These are phyloP conservation scores for Sporothrix inflata DNA, from an alignment of 2,329 filamentous ascomycete genomes.

Conservation along the genomic window DNA sequence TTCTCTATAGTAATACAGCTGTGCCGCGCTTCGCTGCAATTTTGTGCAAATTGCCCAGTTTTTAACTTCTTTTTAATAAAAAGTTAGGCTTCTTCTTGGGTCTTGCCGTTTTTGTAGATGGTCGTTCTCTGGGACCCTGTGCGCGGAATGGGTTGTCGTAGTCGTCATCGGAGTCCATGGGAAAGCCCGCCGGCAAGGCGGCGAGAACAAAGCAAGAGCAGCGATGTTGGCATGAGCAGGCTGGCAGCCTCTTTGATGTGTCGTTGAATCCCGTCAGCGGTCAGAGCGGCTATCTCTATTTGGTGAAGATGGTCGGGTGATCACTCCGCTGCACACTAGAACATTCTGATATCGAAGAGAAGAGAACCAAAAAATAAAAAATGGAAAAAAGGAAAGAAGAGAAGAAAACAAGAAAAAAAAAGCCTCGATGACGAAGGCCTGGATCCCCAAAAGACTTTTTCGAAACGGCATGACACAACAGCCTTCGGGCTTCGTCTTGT, in stretches of 20 bases:
- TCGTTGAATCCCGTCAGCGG: neutral
- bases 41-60: neutral
- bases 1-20: neutral
- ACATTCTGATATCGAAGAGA: neutral
- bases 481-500: neutral
- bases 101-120: neutral
- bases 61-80: neutral
- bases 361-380: neutral
- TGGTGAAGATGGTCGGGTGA: neutral
- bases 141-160: neutral
- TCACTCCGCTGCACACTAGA: neutral
- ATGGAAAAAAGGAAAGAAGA: neutral
- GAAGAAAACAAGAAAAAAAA: neutral
- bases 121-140: neutral
- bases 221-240: neutral
- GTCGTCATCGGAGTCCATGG: neutral
- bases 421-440: neutral
- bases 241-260: neutral
- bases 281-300: neutral
- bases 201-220: neutral
- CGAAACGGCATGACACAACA: neutral
- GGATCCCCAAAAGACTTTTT: neutral
- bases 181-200: neutral
- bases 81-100: neutral
- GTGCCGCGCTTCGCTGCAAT: neutral